phyloP scores from a whole-genome alignment of 805 yeast species.

The Wickerhamiella sergipiensis region DNA sequence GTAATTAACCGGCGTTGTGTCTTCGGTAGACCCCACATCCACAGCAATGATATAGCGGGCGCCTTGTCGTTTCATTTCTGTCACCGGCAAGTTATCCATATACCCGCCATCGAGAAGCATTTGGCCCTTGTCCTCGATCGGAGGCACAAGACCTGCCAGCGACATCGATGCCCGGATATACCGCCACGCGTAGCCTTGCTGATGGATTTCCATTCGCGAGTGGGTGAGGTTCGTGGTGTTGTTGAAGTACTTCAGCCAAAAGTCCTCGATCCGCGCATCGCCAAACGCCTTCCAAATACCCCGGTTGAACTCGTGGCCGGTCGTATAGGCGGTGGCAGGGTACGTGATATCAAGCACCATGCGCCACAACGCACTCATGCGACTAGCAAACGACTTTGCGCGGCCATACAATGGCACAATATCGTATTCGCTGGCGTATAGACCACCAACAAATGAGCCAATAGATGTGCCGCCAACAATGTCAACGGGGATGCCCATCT shows the following conservation, averaged over 20 bases:
- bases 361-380: conserved; percentile 80
- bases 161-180: conserved; percentile 95
- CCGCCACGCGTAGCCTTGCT: conserved; percentile 89
- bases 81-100: conserved; percentile 83
- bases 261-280: conserved; percentile 83
- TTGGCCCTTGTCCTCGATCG: conserved; percentile 71
- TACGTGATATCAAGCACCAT: conserved; percentile 72
- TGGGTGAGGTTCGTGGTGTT: conserved; percentile 92
- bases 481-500: conserved; percentile 86
- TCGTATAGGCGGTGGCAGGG: conserved; percentile 87
- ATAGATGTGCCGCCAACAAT: conserved; percentile 93
- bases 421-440: conserved; percentile 86
- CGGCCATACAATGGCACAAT: conserved; percentile 83
- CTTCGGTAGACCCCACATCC: conserved; percentile 93
- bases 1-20: conserved; percentile 73
- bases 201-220: conserved; percentile 88
- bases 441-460: conserved; percentile 90
- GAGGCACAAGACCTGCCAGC: conserved; percentile 81
- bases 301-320: conserved; percentile 93
- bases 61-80: conserved; percentile 77
- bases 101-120: conserved; percentile 96
- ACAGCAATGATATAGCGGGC: conserved; percentile 81
- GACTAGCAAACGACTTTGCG: conserved; percentile 69
- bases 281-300: conserved; percentile 98
- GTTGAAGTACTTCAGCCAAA: conserved; percentile 80